Conservation (phyloP, 75 land plant genomes). For the Pinus tabuliformis region DNA sequence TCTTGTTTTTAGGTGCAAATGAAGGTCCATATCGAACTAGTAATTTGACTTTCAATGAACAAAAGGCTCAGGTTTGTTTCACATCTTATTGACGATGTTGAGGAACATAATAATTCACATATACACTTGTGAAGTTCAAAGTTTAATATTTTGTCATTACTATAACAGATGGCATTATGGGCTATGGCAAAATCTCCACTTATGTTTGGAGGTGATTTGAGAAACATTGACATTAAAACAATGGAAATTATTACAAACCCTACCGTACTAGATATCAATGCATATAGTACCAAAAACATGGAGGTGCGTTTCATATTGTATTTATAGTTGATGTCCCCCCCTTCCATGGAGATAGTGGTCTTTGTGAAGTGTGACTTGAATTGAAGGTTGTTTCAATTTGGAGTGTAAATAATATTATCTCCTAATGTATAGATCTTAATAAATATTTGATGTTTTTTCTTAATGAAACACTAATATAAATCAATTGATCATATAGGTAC, state of each 20-base stretch:
- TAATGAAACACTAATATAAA: no score
- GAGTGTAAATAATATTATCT: no score
- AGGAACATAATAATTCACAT: not conserved
- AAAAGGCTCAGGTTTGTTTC: constrained; percentile 15
- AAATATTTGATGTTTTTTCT: no score
- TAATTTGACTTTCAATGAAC: constrained; percentile 18
- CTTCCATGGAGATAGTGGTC: no score
- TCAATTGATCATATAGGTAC: no score
- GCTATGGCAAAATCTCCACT: constrained; percentile 50
- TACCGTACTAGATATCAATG: constrained; percentile 27
- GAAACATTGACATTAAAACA: constrained; percentile 21
- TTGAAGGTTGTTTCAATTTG: no score
- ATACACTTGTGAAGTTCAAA: not conserved
- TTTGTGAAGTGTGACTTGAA: no score
- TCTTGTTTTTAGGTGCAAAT: constrained; percentile 9
- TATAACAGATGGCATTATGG: constrained; percentile 33
- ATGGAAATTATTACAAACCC: constrained; percentile 31
- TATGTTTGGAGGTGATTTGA: constrained; percentile 41
- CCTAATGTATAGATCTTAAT: no score
- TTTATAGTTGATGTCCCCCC: no score
- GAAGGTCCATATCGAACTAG: constrained; percentile 13
- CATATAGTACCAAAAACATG: constrained; percentile 24
- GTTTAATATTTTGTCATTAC: not conserved
- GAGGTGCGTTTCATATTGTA: constrained; percentile 21
- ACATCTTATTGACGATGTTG: not conserved